Evolutionary conservation across 1,139 yeast genomes (phyloP).

Genomic region (Protomyces macrosporus): DNA sequence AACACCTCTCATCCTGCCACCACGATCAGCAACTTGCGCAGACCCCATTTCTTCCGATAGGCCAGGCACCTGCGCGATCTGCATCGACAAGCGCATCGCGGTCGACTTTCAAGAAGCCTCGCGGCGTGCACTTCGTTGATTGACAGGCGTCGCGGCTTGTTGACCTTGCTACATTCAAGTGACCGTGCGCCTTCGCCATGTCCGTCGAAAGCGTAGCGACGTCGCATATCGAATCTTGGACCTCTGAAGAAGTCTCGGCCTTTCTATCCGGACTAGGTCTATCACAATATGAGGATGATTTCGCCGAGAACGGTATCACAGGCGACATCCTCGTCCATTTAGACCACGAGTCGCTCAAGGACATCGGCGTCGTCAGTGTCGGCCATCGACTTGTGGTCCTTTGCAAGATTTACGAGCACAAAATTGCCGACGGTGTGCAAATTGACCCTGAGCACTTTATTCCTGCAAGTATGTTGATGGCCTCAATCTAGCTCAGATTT

Average conservation of each 20-base stretch:
- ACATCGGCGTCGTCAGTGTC: constrained; percentile 41
- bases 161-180: too few relatives aligned
- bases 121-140: too few relatives aligned
- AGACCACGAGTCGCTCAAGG: constrained; percentile 41
- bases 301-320: constrained; percentile 39
- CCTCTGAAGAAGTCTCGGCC: constrained; percentile 31
- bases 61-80: too few relatives aligned
- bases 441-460: constrained; percentile 37
- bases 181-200: too few relatives aligned
- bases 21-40: too few relatives aligned
- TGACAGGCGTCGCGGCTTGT: too few relatives aligned
- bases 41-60: too few relatives aligned
- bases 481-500: neutral
- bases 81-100: too few relatives aligned
- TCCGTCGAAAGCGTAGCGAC: too few relatives aligned
- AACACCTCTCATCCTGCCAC: too few relatives aligned
- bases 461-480: constrained; percentile 27
- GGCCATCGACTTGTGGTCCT: constrained; percentile 44
- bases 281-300: constrained; percentile 29
- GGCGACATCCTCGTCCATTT: constrained; percentile 44
- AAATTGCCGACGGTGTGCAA: constrained; percentile 35
- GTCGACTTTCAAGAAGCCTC: too few relatives aligned
- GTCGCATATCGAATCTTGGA: constrained; percentile 31
- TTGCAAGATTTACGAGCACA: constrained; percentile 39
- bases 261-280: constrained; percentile 31